phyloP scores from a whole-genome alignment of 352 stramenopile genomes.

The Phytopythium vexans region DNA sequence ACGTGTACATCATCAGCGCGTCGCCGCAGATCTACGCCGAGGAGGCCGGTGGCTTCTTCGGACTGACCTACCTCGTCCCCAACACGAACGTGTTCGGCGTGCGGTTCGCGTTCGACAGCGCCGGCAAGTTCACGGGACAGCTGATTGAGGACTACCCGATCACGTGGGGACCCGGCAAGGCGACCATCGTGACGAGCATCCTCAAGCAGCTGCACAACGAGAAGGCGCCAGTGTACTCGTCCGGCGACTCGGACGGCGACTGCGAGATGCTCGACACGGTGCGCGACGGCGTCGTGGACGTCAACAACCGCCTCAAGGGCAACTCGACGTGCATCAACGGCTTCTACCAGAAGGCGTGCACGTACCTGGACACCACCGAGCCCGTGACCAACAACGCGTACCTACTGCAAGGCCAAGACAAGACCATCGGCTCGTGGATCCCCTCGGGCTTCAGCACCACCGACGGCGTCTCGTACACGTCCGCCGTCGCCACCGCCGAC shows the following conservation, averaged over 20 bases:
- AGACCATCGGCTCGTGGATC: conserved; percentile 64
- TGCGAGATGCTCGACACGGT: conserved; percentile 60
- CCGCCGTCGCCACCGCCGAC: conserved; percentile 31
- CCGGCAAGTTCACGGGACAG: conserved; percentile 38
- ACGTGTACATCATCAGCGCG: conserved; percentile 64
- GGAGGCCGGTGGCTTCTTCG: conserved; percentile 33
- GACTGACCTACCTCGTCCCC: conserved; percentile 52
- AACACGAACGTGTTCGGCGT: conserved; percentile 51
- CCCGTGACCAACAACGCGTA: conserved; percentile 44
- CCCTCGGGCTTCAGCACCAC: conserved; percentile 57
- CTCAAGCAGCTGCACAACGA: conserved; percentile 43
- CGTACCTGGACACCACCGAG: conserved; percentile 39
- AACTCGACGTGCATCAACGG: conserved; percentile 46
- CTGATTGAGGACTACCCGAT: conserved; percentile 52
- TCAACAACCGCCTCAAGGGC: conserved; percentile 62
- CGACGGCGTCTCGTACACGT: conserved; percentile 50
- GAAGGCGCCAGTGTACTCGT: conserved; percentile 45
- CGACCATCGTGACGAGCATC: conserved; percentile 38
- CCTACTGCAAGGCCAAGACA: conserved; percentile 61
- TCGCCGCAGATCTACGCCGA: conserved; percentile 56
- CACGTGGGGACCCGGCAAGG: conserved; percentile 62
- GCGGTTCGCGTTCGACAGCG: conserved; percentile 41
- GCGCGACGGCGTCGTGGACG: conserved; percentile 54
- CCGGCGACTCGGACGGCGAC: conserved; percentile 54
- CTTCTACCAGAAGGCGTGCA: conserved; percentile 60